These are phyloP conservation scores for Diophrys sp. DNA, from an alignment of 73 alveolate species.

Conservation along the genomic window DNA sequence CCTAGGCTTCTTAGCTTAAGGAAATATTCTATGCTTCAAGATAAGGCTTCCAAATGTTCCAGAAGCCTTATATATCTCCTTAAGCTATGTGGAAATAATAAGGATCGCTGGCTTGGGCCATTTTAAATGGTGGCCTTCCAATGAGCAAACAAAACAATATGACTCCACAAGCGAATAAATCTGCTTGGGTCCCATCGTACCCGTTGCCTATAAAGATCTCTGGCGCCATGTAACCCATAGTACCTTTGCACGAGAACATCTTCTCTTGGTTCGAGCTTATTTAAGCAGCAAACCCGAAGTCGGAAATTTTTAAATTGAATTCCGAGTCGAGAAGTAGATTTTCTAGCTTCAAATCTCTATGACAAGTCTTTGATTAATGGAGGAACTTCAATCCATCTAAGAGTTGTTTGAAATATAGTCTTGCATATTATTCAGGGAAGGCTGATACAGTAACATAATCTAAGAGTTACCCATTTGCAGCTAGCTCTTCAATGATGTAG, in stretches of 20 bases:
- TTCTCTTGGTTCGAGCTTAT: constrained; percentile 12
- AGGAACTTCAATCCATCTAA: constrained; percentile 61
- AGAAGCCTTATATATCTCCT: background rate
- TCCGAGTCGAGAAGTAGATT: constrained; percentile 49
- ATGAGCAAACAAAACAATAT: constrained; percentile 28
- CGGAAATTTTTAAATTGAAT: constrained; percentile 60
- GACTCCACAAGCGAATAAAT: constrained; percentile 49
- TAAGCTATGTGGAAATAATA: background rate
- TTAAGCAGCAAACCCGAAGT: constrained; percentile 67
- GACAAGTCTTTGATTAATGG: constrained; percentile 55
- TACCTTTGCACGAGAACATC: constrained; percentile 13
- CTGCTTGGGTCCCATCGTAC: constrained; percentile 39
- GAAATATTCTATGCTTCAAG: background rate
- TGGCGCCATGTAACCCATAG: constrained; percentile 55
- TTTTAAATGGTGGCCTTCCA: constrained; percentile 48
- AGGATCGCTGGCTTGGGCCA: background rate
- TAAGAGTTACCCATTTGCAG: constrained; percentile 12
- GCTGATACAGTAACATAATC: constrained; percentile 13
- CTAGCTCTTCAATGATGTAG: constrained; percentile 12
- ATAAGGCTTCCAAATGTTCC: background rate
- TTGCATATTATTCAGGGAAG: constrained; percentile 31
- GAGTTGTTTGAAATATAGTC: constrained; percentile 55
- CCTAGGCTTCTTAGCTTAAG: background rate
- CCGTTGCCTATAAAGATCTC: constrained; percentile 28
- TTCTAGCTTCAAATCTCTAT: constrained; percentile 69